phyloP scores from a whole-genome alignment of 257 asterid genomes.

The Forsythia viridissima region DNA sequence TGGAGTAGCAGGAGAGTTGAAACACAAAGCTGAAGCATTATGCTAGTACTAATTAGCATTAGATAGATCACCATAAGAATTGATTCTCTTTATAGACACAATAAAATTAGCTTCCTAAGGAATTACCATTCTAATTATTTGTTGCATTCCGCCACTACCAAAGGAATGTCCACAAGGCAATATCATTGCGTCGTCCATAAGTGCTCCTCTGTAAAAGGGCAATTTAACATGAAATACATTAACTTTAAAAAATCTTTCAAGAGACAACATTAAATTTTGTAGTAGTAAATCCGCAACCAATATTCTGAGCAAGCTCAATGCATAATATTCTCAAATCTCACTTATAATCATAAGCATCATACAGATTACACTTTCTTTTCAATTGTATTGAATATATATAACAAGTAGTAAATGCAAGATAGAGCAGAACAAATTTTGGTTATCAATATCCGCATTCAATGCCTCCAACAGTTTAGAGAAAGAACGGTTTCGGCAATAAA shows the following conservation, averaged over 20 bases:
- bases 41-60: conserved; percentile 11
- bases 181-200: conserved; percentile 98
- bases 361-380: neutral
- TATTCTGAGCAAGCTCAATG: neutral
- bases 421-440: neutral
- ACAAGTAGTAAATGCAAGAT: neutral
- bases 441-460: neutral
- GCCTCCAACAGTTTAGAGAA: neutral
- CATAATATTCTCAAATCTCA: neutral
- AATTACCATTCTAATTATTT: conserved; percentile 66
- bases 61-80: conserved; percentile 15
- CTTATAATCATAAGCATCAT: neutral
- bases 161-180: conserved; percentile 97
- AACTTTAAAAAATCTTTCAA: neutral
- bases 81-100: neutral
- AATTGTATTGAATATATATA: neutral
- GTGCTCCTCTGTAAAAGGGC: conserved; percentile 64
- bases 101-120: conserved; percentile 4
- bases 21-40: neutral
- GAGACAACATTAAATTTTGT: neutral
- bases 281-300: neutral
- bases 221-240: conserved; percentile 17
- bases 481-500: neutral
- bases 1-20: neutral
- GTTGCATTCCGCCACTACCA: conserved; percentile 73